These are phyloP conservation scores for Bipolaris cookei DNA, from an alignment of 2,329 filamentous ascomycete genomes.

Conservation along the genomic window DNA sequence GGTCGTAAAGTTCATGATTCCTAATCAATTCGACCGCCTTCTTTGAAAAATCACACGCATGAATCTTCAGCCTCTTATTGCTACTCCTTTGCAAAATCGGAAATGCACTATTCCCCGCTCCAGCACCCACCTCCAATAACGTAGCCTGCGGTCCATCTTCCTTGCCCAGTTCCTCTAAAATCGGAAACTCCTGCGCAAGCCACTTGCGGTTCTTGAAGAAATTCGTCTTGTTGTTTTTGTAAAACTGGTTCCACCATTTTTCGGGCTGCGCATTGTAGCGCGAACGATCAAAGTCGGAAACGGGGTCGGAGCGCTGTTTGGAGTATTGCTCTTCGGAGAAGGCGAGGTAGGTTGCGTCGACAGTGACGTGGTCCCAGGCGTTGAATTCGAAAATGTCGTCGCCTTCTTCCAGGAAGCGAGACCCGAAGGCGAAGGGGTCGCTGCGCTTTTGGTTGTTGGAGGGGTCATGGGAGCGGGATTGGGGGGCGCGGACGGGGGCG, in stretches of 20 bases:
- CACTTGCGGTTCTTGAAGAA: constrained; percentile 99
- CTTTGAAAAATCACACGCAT: constrained; percentile 96
- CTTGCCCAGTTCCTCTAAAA: constrained; percentile 77
- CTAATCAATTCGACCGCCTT: constrained; percentile 94
- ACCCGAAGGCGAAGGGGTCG: constrained; percentile 96
- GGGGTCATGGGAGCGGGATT: constrained; percentile 72
- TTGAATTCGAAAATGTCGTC: constrained; percentile 98
- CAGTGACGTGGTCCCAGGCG: constrained; percentile 97
- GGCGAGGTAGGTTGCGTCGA: constrained; percentile 84
- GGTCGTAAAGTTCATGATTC: constrained; percentile 75
- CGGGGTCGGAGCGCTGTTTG: constrained; percentile 83
- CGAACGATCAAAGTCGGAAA: constrained; percentile 90
- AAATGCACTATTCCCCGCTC: constrained; percentile 95
- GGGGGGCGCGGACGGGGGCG: constrained; percentile 53
- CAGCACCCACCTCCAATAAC: constrained; percentile 89
- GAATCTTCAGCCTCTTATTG: constrained; percentile 80
- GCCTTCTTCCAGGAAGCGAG: constrained; percentile 78
- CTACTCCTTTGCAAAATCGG: constrained; percentile 84
- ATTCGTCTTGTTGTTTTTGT: constrained; percentile 95
- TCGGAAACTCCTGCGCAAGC: constrained; percentile 93
- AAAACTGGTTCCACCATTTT: constrained; percentile 98
- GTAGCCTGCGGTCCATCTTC: constrained; percentile 72
- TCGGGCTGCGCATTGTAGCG: constrained; percentile 90
- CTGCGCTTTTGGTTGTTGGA: constrained; percentile 80
- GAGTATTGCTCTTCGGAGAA: constrained; percentile 85